These are phyloP conservation scores for Trypanosoma rangeli DNA, from an alignment of 208 protist species.

Conservation along the genomic window DNA sequence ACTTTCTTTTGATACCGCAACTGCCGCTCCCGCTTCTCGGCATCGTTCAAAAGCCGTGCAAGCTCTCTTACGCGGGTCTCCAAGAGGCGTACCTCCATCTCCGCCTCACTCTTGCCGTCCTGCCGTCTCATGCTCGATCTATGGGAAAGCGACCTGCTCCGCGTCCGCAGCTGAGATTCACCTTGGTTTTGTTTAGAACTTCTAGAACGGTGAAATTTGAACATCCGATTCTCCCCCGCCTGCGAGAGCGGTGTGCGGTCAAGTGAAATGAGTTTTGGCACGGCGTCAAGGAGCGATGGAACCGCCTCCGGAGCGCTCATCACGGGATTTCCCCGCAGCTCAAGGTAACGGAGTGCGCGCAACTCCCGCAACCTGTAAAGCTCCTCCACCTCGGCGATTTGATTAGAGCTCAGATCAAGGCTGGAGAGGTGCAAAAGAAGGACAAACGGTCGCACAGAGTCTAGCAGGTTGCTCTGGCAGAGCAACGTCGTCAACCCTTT, in stretches of 20 bases:
- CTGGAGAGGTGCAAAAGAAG: slow-evolving; percentile 35
- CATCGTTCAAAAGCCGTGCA: slow-evolving; percentile 42
- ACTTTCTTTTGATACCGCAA: slow-evolving; percentile 46
- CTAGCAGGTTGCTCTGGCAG: slow-evolving; percentile 47
- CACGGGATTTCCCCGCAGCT: slow-evolving; percentile 61
- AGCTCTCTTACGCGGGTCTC: slow-evolving; percentile 70
- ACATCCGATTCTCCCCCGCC: slow-evolving; percentile 48
- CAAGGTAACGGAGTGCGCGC: slow-evolving; percentile 52
- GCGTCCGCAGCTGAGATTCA: background rate
- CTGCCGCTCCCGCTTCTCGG: slow-evolving; percentile 46
- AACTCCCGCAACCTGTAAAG: slow-evolving; percentile 38
- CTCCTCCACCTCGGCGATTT: slow-evolving; percentile 31
- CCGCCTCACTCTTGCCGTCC: slow-evolving; percentile 10
- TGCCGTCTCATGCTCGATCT: background rate
- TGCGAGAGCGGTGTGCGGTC: slow-evolving; percentile 74
- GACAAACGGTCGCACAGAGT: slow-evolving; percentile 41
- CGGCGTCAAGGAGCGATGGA: slow-evolving; percentile 27
- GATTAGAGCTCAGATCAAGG: slow-evolving; percentile 55
- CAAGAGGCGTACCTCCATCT: slow-evolving; percentile 49
- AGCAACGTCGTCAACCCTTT: slow-evolving; percentile 40
- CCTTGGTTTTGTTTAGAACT: slow-evolving; percentile 13
- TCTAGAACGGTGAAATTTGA: slow-evolving; percentile 34
- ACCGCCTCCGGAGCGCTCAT: slow-evolving; percentile 25
- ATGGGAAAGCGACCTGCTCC: slow-evolving; percentile 5
- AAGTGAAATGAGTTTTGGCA: slow-evolving; percentile 56